Evolutionary conservation across 345 rosid species (phyloP), one percentile per base, ranked within the genome.

Genomic region (Chamaenerion angustifolium): DNA sequence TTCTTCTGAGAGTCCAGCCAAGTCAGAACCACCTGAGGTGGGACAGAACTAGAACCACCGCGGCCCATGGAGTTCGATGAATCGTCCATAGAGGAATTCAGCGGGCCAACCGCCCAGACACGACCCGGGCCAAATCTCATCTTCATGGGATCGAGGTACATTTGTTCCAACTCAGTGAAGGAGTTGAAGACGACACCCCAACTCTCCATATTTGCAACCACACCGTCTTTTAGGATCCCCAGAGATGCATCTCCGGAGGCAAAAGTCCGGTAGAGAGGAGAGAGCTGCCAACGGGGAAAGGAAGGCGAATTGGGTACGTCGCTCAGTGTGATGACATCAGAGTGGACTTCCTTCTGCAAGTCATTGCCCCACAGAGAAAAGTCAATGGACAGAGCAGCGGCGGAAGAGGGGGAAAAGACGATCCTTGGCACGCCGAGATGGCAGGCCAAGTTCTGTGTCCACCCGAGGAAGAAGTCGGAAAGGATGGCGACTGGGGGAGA

Each of bases 101-200:
- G 10, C 19, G 86, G 92, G 0, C 92, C 96, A 3, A 80, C 81
- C 0, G 79, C 82, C 74, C 74, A 73, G 7, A 69, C 74, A 15
- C 66, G 63, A 42, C 42, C 49, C 6, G 46, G 52, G 5, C 82
- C 84, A 58, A 71, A 13, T 2, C 8, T 57, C 10, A 25, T 56
- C 51, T 57, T 72, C 46, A 78, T 14, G 59, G 71, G 66, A 15
- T 76, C 80, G 6, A 81, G 46, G 49, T 72, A 78, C 43, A 14
- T 52, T 0, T 37, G 16, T 46, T 85, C 90, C 27, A 85, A 45
- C 11, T 67, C 75, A 11, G 64, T 18, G 41, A 74, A 73, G 43
- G 87, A 56, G 64, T 85, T 85, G 52, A 81, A 19, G 1, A 79
- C 71, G 10, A 72, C 19, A 4, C 95, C 90, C 76, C 81, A 74